Conservation (phyloP, 768 basidiomycete species). For the Phlebiopsis gigantea region DNA sequence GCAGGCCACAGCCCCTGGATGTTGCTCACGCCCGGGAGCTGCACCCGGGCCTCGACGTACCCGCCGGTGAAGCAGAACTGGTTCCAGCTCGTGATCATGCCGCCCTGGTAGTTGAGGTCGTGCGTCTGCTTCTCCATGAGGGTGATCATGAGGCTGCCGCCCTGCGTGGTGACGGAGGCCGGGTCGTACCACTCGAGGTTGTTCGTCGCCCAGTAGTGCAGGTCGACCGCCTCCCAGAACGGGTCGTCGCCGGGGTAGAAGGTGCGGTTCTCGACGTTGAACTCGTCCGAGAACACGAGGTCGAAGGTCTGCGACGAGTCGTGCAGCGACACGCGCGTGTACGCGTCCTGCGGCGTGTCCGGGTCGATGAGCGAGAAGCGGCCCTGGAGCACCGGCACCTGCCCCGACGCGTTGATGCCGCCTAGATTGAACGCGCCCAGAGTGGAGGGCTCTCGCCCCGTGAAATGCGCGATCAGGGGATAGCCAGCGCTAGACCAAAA, state of each 20-base stretch:
- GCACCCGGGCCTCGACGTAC: constrained; percentile 63
- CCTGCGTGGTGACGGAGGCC: constrained; percentile 62
- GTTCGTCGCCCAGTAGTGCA: constrained; percentile 65
- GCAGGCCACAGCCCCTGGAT: constrained; percentile 72
- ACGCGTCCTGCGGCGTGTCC: constrained; percentile 62
- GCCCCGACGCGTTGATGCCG: constrained; percentile 43
- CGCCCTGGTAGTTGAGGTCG: constrained; percentile 67
- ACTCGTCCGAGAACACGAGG: constrained; percentile 87
- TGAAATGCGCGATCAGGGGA: constrained; percentile 30
- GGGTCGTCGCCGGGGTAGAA: constrained; percentile 86
- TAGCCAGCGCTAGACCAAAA: constrained; percentile 27
- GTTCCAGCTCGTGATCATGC: constrained; percentile 69
- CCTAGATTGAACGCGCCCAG: constrained; percentile 41
- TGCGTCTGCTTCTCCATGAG: constrained; percentile 63
- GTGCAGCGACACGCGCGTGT: constrained; percentile 46
- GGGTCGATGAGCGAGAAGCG: constrained; percentile 64
- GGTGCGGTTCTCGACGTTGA: constrained; percentile 70
- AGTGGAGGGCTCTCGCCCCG: constrained; percentile 15
- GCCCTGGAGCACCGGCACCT: constrained; percentile 35
- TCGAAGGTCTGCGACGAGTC: constrained; percentile 48
- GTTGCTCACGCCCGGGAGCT: constrained; percentile 61
- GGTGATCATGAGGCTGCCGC: constrained; percentile 74
- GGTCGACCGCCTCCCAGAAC: constrained; percentile 80
- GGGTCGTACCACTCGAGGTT: constrained; percentile 81
- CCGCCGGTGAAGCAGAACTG: constrained; percentile 96